A percentile compares a stretch with the other conserved stretches of the same genome.
Conservation (phyloP, 2,329 filamentous ascomycete genomes). For the Talaromyces islandicus region DNA sequence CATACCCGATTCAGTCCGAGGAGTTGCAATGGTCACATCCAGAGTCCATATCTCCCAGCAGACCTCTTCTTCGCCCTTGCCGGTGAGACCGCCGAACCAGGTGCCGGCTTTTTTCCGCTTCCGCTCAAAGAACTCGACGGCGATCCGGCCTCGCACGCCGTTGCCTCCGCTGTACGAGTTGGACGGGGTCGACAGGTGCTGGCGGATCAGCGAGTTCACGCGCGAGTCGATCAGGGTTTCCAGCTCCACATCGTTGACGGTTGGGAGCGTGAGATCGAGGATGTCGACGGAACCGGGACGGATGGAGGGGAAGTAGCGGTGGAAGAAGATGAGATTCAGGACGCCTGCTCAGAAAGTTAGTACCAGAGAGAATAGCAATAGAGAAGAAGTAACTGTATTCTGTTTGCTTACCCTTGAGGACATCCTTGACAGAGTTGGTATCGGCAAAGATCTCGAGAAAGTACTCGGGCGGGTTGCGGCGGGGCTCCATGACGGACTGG, state of each 20-base stretch:
- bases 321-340: constrained; percentile 97
- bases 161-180: constrained; percentile 41
- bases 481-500: constrained; percentile 52
- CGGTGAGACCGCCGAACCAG: constrained; percentile 51
- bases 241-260: constrained; percentile 83
- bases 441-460: constrained; percentile 92
- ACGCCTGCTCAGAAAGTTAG: constrained; percentile 58
- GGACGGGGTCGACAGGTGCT: constrained; percentile 59
- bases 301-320: constrained; percentile 89
- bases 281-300: constrained; percentile 78
- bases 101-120: constrained; percentile 72
- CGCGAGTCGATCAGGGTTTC: constrained; percentile 91
- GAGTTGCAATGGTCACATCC: constrained; percentile 87
- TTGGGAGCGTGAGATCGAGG: constrained; percentile 82
- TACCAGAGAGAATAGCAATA: neutral
- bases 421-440: constrained; percentile 79
- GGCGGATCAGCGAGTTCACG: constrained; percentile 69
- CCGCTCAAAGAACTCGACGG: constrained; percentile 93
- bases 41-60: constrained; percentile 97
- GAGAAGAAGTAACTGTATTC: constrained; percentile 3
- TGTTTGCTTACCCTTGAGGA: constrained; percentile 85
- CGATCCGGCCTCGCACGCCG: constrained; percentile 69
- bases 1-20: constrained; percentile 79
- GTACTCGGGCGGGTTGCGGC: constrained; percentile 71
- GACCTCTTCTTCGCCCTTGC: constrained; percentile 78